A percentile compares a stretch with the other conserved stretches of the same genome.
Conservation (phyloP, 176 grass and related monocot genomes). For the Eleusine coracana region DNA sequence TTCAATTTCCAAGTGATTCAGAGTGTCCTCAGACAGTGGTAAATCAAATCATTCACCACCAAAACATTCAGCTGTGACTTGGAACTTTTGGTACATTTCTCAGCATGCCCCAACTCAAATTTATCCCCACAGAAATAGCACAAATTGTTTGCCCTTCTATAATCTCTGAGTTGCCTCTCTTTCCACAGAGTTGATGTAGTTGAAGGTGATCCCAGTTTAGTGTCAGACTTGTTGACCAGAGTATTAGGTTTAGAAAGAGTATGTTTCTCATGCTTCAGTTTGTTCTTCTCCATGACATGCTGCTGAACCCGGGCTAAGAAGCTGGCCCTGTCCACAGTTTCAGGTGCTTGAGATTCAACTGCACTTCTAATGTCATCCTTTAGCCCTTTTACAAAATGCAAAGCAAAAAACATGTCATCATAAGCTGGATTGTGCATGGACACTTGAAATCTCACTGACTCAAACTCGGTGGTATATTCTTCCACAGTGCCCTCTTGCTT, state of each 20-base stretch:
- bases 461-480: background rate
- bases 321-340: too few relatives aligned
- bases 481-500: background rate
- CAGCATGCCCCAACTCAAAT: rapidly evolving
- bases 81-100: background rate
- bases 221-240: too few relatives aligned
- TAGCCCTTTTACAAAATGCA: background rate
- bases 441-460: background rate
- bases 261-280: too few relatives aligned
- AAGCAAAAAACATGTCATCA: background rate
- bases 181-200: rapidly evolving
- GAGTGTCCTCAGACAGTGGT: too few relatives aligned
- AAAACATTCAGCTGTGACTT: too few relatives aligned
- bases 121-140: background rate
- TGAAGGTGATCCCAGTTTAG: too few relatives aligned
- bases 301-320: too few relatives aligned
- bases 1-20: too few relatives aligned
- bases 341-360: too few relatives aligned
- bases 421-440: background rate
- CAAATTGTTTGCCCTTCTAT: background rate
- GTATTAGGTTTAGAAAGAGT: too few relatives aligned
- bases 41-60: too few relatives aligned
- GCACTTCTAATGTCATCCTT: background rate
- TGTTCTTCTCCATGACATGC: too few relatives aligned
- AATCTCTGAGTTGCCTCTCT: background rate